Evolutionary conservation across 176 grass and related monocot species (phyloP), one percentile per base, ranked within the genome.

Genomic region (Lolium perenne): DNA sequence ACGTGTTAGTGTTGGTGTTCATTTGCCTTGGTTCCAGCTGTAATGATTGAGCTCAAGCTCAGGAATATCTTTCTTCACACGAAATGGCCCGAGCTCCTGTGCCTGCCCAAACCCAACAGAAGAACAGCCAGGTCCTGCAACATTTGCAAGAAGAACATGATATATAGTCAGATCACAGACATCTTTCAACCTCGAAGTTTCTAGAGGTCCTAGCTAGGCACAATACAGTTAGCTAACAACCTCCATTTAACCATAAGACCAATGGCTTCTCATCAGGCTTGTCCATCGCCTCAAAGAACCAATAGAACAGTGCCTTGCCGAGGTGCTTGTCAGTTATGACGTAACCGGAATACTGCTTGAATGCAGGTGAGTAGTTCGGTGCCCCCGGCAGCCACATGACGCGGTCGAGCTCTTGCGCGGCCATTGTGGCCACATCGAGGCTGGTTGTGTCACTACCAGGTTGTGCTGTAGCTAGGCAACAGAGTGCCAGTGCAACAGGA

Each of bases 11-110:
- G 45, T 15, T 74, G 6, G 29, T 51, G 54, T 76, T 21, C 47
- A 72, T 64, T 72, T 92, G 66, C 94, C 95, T 92, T 91, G 89
- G 73, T 97, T 97, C 95, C 95, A 97, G 15, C 90, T 78, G 38
- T 92, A 48, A 17, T 79, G 60, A 40, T 97, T 97, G 11, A 90
- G 61, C 88, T 82, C 91, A 17, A 97, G 86, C 60, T 92, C 76
- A 85, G 94, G 83, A 10, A 82, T 80, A 10, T 91, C 94, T 89
- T 97, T 97, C 81, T 94, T 90, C 76, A 94, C 89, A 46, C 85
- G 78, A 72, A 94, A 91, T 77, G 95, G 88, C 2, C 95, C 95
- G 62, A 97, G 87, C 79, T 97, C 95, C 59, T 94, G 92, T 3
- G 89, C 77, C 50, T 87, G 92, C 41, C 95, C 95, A 69, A 83